Base-by-base conservation (phyloP, 495 filamentous ascomycete genomes). In the Penicillium steckii region DNA sequence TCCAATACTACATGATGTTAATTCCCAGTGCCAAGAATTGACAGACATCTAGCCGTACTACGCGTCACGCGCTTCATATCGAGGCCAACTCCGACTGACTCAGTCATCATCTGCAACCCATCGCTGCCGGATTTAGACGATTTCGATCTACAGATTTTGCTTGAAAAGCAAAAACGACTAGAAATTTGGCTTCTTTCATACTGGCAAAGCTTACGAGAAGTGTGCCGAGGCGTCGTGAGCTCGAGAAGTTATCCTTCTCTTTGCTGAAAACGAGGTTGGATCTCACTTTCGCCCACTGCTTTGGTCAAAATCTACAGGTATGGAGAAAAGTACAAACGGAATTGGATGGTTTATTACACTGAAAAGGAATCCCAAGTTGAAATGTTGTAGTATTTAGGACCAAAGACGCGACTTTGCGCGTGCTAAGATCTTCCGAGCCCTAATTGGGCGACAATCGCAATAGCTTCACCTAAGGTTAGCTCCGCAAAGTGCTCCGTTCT, bases 191-290 rank as follows among this genome's bases (percentile, higher is more conserved):
- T n/a, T 29, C 41, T 13, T 30, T 26, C 1, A 50, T 30, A 3
- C 1, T 8, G 12, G 23, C n/a, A 44, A 38, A 17, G 37, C 46
- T 24, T 19, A n/a, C 17, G 40, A 44, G 9, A 12, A 23, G 0
- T 29, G 52, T 8, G 29, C 7, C 0, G 29, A 44, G 2, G 46
- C 41, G 22, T 1, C 35, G 22, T 29, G 27, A 5, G 46, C 26
- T 4, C 40, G 44, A 18, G 15, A 29, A 30, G 49, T 76, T 0
- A 76, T 74, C 0, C 65, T 78, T 19, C 70, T 79, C 22, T 80
- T 78, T 44, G 74, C 70, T 25, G 75, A 76, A 48, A 59, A 71
- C 27, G 70, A 75, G 77, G 74, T 12, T 53, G 76, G 25, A 55
- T 80, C 9, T 80, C 26, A 80, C 74, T 13, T 76, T 73, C 53